Conservation (phyloP, 2,329 filamentous ascomycete genomes). For the Fusarium concolor region DNA sequence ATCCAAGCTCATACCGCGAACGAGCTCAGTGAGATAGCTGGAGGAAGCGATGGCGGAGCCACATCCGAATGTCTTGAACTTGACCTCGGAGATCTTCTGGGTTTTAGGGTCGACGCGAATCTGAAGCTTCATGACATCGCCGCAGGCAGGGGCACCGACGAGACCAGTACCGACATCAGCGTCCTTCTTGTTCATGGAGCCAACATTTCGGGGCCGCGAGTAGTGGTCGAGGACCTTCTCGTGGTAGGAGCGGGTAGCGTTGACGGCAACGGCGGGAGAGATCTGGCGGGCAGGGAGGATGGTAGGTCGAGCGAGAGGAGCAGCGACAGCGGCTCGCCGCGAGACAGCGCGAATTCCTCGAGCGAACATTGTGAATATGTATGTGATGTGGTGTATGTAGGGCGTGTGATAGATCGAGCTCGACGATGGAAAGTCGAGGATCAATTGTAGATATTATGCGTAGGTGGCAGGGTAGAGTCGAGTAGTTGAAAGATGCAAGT, state of each 20-base stretch:
- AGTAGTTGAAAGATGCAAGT: constrained; percentile 13
- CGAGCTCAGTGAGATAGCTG: constrained; percentile 93
- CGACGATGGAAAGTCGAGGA: constrained; percentile 9
- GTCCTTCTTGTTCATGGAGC: constrained; percentile 77
- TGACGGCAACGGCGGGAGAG: constrained; percentile 54
- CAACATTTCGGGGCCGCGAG: constrained; percentile 66
- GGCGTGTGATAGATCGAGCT: constrained; percentile 12
- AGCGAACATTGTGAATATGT: constrained; percentile 58
- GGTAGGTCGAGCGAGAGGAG: constrained; percentile 54
- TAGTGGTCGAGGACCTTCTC: constrained; percentile 66
- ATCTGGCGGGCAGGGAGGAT: constrained; percentile 56
- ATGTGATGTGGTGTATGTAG: constrained; percentile 9
- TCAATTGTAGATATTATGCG: neutral
- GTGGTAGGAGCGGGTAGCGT: constrained; percentile 61
- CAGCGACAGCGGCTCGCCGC: constrained; percentile 57
- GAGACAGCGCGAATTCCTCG: constrained; percentile 59
- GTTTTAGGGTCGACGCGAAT: constrained; percentile 90
- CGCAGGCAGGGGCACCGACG: constrained; percentile 88
- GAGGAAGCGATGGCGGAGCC: constrained; percentile 94
- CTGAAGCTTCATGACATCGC: constrained; percentile 85
- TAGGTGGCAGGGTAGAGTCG: constrained; percentile 16
- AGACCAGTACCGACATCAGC: constrained; percentile 89
- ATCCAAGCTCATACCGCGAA: constrained; percentile 93
- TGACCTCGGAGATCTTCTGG: constrained; percentile 91
- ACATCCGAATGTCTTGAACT: constrained; percentile 98